Percentiles rank a stretch among this genome's conserved stretches.
Conservation (phyloP, 768 basidiomycete genomes). For the Mycena floridula region DNA sequence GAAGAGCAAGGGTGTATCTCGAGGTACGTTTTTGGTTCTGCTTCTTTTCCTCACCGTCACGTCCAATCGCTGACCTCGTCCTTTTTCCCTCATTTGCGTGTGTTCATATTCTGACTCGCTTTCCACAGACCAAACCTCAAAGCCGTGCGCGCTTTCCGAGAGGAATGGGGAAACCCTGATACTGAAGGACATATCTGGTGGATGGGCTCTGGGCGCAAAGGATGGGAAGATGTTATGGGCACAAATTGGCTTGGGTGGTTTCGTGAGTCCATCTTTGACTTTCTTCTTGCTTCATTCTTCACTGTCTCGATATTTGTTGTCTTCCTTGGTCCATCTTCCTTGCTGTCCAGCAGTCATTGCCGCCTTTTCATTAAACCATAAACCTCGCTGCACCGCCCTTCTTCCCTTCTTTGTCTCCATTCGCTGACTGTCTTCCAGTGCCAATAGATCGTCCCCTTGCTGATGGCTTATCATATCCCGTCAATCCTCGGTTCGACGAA, state of each 20-base stretch:
- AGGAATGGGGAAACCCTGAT: constrained; percentile 73
- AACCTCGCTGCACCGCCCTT: no score
- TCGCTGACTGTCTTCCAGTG: not conserved
- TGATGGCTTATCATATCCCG: constrained; percentile 2
- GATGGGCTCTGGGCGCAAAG: constrained; percentile 51
- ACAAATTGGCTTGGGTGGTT: constrained; percentile 63
- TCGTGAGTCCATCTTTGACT: no score
- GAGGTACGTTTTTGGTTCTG: not conserved
- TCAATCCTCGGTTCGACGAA: constrained; percentile 10
- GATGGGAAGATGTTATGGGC: constrained; percentile 87
- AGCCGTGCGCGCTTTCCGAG: constrained; percentile 52
- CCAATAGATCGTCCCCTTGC: not conserved
- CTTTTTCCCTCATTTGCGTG: no score
- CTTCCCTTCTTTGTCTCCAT: not conserved
- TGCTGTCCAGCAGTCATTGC: no score
- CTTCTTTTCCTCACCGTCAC: no score
- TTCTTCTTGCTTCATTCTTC: no score
- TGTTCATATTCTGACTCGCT: not conserved
- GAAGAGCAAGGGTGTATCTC: constrained; percentile 31
- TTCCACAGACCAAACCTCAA: constrained; percentile 39
- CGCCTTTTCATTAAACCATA: no score
- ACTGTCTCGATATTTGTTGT: no score
- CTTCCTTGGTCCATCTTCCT: no score
- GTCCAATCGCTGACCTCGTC: no score
- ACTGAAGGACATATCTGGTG: constrained; percentile 88